Evolutionary conservation across 371 early-diverging fungal genomes (phyloP).

Genomic region (Nematocida parisii): DNA sequence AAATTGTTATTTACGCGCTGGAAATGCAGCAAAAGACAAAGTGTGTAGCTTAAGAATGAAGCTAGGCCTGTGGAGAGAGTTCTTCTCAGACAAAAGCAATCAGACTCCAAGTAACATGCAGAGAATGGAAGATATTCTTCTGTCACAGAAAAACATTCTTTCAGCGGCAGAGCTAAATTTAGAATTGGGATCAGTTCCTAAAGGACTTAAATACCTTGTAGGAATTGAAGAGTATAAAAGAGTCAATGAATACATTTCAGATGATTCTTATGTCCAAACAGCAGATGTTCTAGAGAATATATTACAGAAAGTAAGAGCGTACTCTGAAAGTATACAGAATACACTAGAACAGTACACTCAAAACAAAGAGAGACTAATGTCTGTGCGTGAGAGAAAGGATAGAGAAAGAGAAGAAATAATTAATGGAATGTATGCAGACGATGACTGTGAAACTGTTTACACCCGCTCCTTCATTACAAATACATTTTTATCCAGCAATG

Average conservation of each 20-base stretch:
- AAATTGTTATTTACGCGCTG: conserved; percentile 18
- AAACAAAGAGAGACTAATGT: background rate
- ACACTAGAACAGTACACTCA: conserved; percentile 17
- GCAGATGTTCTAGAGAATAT: background rate
- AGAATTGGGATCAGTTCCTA: background rate
- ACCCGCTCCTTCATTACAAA: conserved; percentile 54
- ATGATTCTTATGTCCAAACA: background rate
- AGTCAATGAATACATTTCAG: background rate
- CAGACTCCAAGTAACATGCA: conserved; percentile 10
- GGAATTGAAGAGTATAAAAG: conserved; percentile 10
- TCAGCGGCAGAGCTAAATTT: conserved; percentile 29
- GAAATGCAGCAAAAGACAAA: background rate
- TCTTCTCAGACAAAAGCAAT: background rate
- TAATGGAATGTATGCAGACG: conserved; percentile 26
- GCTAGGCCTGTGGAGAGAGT: conserved; percentile 47
- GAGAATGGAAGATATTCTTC: conserved; percentile 36
- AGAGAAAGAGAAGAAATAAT: conserved; percentile 49
- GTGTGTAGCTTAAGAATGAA: conserved; percentile 1
- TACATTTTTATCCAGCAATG: conserved; percentile 23
- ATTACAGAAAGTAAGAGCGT: background rate
- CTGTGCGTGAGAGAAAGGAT: conserved; percentile 54
- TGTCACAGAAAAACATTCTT: conserved; percentile 10
- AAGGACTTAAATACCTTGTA: conserved; percentile 21
- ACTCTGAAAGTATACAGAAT: background rate
- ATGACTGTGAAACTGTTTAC: conserved; percentile 28